Evolutionary conservation across 2,329 filamentous ascomycete species (phyloP), one percentile per base, ranked within the genome.

Genomic region (Plenodomus lindquistii): DNA sequence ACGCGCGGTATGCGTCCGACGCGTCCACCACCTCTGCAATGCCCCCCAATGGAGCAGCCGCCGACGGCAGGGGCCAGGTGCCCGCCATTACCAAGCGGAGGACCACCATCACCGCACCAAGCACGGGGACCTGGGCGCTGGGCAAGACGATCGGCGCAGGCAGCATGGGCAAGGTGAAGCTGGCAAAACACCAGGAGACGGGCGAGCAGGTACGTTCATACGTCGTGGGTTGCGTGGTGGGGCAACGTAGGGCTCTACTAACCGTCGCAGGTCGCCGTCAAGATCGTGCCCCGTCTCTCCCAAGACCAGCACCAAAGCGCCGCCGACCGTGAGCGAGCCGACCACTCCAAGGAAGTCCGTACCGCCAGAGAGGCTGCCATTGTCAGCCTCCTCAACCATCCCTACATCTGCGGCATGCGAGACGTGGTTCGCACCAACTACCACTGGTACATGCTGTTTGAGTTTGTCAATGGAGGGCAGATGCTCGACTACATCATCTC

Each of bases 401-500:
- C 93, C 13, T 95, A 96, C 69, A 95, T 99, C 49, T 97, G 94
- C 71, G 91, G 89, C 50, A 89, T 99, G 82, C 86, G 91, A 58
- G 94, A 99, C 75, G 91, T 97, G 20, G 88, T 97, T 47, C 87
- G 92, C 48, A 97, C 94, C 42, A 93, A 94, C 66, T 94, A 97
- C 71, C 94, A 99, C 74, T 99, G 94, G 94, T 99, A 99, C 75
- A 99, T 99, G 94, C 85, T 99, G 42, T 99, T 96, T 69, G 94
- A 99, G 76, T 97, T 94, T 72, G 94, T 99, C 73, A 97, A 99
- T 69, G 94, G 94, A 40, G 94, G 94, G 16, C 94, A 99, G 76
- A 97, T 99, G 94, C 85, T 99, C 53, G 94, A 99, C 77, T 99
- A 97, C 75, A 99, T 99, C 72, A 99, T 99, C 69, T 97, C 92